phyloP scores from a whole-genome alignment of 208 protist species.

The Willaertia magna region DNA sequence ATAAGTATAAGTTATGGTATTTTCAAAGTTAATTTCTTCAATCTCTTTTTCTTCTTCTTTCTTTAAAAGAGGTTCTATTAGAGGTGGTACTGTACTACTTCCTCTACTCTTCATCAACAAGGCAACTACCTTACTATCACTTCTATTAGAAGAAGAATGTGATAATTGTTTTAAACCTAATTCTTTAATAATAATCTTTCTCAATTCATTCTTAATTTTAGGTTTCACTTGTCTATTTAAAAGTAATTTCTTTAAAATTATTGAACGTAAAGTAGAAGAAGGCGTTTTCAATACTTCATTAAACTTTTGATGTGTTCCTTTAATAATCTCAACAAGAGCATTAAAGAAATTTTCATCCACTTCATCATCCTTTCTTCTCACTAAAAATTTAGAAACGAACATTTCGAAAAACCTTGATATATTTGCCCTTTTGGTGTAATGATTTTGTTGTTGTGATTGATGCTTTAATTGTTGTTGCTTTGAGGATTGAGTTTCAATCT shows the following conservation, averaged over 20 bases:
- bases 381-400: not conserved
- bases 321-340: not conserved
- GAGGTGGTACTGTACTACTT: no score
- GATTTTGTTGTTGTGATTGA: not conserved
- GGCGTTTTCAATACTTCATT: not conserved
- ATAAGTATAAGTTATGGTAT: no score
- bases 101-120: no score
- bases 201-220: not conserved
- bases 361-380: not conserved
- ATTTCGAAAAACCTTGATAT: not conserved
- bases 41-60: no score
- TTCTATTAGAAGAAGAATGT: not conserved
- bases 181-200: not conserved
- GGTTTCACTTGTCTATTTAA: not conserved
- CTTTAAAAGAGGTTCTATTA: no score
- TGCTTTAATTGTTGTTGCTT: not conserved
- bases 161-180: not conserved
- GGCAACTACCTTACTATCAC: not conserved
- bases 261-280: not conserved
- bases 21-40: no score
- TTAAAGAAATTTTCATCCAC: not conserved
- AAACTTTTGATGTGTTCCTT: not conserved
- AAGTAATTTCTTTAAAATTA: not conserved
- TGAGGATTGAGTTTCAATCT: not conserved
- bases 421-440: not conserved